Conservation (phyloP, 371 early-diverging fungal species). For the Synchytrium microbalum region DNA sequence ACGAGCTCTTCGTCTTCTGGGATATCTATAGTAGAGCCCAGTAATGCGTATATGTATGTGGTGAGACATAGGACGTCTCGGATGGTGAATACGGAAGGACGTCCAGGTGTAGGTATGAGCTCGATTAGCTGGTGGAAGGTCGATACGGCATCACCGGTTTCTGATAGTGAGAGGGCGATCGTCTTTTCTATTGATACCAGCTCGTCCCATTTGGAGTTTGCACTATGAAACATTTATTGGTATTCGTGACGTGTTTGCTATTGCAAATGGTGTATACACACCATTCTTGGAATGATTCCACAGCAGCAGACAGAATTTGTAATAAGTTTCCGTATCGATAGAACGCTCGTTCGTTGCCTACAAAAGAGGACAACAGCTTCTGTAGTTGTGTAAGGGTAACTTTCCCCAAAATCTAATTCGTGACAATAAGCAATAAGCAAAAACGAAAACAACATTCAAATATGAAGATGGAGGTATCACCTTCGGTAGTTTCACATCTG, state of each 20-base stretch:
- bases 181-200: constrained; percentile 20
- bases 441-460: not conserved
- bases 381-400: constrained; percentile 21
- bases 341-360: constrained; percentile 13
- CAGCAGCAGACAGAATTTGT: constrained; percentile 1
- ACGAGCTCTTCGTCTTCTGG: constrained; percentile 7
- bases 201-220: constrained; percentile 13
- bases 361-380: constrained; percentile 13
- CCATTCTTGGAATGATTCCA: constrained; percentile 11
- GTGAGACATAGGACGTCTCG: constrained; percentile 13
- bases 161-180: constrained; percentile 14
- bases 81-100: constrained; percentile 2
- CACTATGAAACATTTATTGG: constrained; percentile 4
- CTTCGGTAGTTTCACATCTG: not conserved
- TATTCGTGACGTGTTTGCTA: not conserved
- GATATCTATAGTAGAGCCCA: constrained; percentile 10
- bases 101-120: constrained; percentile 6
- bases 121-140: constrained; percentile 13
- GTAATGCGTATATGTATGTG: constrained; percentile 10
- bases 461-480: not conserved
- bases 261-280: too few species aligned
- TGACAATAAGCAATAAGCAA: not conserved
- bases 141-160: constrained; percentile 10
- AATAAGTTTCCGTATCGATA: constrained; percentile 14
- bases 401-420: constrained; percentile 18